Evolutionary conservation across 805 yeast genomes (phyloP).

Genomic region (Sugiyamaella mastotermitis): DNA sequence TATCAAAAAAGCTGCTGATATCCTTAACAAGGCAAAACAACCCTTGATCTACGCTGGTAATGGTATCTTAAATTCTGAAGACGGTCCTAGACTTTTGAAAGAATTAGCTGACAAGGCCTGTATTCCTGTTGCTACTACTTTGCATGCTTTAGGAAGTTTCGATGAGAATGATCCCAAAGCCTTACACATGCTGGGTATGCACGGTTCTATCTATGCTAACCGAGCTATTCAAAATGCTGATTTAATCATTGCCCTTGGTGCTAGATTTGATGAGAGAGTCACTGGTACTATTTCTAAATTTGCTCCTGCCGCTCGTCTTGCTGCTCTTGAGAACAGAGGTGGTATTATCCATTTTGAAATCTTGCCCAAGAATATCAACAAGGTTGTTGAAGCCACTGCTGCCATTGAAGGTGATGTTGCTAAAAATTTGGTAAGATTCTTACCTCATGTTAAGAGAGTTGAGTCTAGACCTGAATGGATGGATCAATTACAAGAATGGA

Average conservation of each 20-base stretch:
- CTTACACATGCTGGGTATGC: constrained; percentile 97
- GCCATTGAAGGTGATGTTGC: constrained; percentile 97
- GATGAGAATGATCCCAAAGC: constrained; percentile 90
- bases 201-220: constrained; percentile 94
- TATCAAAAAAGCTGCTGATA: constrained; percentile 66
- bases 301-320: constrained; percentile 89
- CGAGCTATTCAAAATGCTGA: constrained; percentile 91
- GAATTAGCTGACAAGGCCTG: constrained; percentile 85
- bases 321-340: constrained; percentile 84
- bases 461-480: constrained; percentile 74
- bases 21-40: constrained; percentile 75
- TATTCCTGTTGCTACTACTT: constrained; percentile 93
- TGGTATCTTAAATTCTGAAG: constrained; percentile 74
- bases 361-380: constrained; percentile 93
- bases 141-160: constrained; percentile 91
- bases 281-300: constrained; percentile 80
- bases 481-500: constrained; percentile 69
- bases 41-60: constrained; percentile 91
- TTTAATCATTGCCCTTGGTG: constrained; percentile 88
- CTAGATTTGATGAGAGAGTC: constrained; percentile 98
- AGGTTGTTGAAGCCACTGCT: constrained; percentile 89
- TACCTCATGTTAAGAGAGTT: constrained; percentile 65
- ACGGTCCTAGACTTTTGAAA: constrained; percentile 72
- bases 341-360: constrained; percentile 97
- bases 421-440: constrained; percentile 60